phyloP scores from a whole-genome alignment of 371 early-diverging fungal genomes.

The Syncephalastrum racemosum region DNA sequence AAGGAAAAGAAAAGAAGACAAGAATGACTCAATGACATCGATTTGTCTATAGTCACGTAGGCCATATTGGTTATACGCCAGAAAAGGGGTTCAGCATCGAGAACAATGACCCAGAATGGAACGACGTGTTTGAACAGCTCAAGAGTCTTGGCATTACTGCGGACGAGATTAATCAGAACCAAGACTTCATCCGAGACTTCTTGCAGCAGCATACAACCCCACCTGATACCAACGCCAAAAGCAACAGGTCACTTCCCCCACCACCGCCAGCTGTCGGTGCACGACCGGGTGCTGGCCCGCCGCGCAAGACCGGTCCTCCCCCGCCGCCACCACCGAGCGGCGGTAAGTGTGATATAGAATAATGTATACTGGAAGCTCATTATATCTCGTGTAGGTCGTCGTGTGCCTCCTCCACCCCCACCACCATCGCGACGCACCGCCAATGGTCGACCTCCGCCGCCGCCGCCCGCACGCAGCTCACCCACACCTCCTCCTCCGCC shows the following conservation, averaged over 20 bases:
- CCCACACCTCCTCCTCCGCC: conserved; percentile 7
- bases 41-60: conserved; percentile 54
- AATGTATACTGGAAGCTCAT: background rate
- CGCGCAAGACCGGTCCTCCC: conserved; percentile 14
- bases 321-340: conserved; percentile 21
- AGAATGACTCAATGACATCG: background rate
- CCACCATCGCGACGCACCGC: conserved; percentile 13
- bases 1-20: conserved; percentile 6
- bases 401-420: conserved; percentile 22
- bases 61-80: conserved; percentile 79
- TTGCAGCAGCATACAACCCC: conserved; percentile 34
- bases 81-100: conserved; percentile 79
- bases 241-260: conserved; percentile 23
- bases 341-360: conserved; percentile 9
- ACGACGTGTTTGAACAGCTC: conserved; percentile 69
- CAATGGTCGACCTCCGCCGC: conserved; percentile 11
- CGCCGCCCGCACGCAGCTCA: conserved; percentile 7
- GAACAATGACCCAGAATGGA: conserved; percentile 81
- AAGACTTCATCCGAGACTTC: conserved; percentile 53
- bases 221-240: conserved; percentile 22
- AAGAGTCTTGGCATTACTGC: conserved; percentile 81
- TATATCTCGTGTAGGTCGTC: conserved; percentile 14
- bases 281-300: conserved; percentile 6
- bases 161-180: conserved; percentile 58
- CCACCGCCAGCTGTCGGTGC: conserved; percentile 37